Evolutionary conservation across 441 rosid species (phyloP).

Genomic region (Mallotus japonicus): DNA sequence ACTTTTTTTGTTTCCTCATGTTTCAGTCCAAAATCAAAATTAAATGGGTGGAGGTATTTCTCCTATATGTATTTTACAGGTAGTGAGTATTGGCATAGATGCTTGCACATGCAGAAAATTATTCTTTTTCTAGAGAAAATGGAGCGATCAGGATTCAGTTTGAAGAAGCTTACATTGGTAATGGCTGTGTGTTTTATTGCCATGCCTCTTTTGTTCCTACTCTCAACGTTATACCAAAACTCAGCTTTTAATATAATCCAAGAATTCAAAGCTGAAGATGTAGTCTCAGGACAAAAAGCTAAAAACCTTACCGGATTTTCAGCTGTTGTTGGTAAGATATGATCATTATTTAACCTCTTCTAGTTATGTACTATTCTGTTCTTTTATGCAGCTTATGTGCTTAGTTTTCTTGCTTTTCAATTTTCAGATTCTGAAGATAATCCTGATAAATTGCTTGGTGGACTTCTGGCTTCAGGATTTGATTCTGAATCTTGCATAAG

Average conservation of each 20-base stretch:
- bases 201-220: not conserved
- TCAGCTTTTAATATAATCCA: not conserved
- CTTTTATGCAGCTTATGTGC: too few relatives aligned
- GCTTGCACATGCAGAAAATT: not conserved
- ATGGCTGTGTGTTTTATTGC: constrained; percentile 11
- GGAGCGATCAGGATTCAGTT: constrained; percentile 6
- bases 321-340: not conserved
- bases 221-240: not conserved
- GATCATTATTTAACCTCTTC: not conserved
- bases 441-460: constrained; percentile 19
- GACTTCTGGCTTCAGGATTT: constrained; percentile 20
- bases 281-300: not conserved
- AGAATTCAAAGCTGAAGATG: not conserved
- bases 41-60: not conserved
- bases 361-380: not conserved
- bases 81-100: not conserved
- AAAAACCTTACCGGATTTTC: not conserved
- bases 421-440: constrained; percentile 5
- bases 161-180: not conserved
- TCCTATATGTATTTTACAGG: not conserved
- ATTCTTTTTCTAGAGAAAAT: not conserved
- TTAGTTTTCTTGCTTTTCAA: not conserved
- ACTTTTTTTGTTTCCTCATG: not conserved
- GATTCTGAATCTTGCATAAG: constrained; percentile 39
- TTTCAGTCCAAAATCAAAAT: not conserved